Conservation (phyloP, 768 basidiomycete species). For the Podaxis sp. region DNA sequence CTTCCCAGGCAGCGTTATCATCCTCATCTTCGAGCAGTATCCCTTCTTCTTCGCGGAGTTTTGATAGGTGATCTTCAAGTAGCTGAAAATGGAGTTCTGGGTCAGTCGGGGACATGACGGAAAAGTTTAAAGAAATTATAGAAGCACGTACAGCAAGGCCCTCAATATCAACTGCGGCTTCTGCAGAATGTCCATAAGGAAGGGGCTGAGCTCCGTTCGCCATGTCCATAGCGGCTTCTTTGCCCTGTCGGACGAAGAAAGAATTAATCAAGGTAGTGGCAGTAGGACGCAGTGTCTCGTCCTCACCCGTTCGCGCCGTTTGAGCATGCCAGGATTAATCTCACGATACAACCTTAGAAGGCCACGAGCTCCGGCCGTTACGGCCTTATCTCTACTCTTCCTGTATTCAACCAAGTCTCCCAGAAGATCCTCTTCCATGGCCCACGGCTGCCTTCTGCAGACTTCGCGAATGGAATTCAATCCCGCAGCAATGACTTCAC, state of each 20-base stretch:
- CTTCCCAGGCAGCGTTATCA: slow-evolving; percentile 76
- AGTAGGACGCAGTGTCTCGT: background rate
- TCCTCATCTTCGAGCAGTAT: slow-evolving; percentile 45
- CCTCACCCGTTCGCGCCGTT: slow-evolving; percentile 78
- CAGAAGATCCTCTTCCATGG: slow-evolving; percentile 93
- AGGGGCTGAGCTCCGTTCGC: slow-evolving; percentile 62
- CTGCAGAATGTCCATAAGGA: slow-evolving; percentile 78
- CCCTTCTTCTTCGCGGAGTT: slow-evolving; percentile 66
- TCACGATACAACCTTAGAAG: slow-evolving; percentile 91
- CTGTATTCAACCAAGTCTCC: slow-evolving; percentile 92
- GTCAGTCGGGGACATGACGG: background rate
- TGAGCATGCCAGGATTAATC: slow-evolving; percentile 91
- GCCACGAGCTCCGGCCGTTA: slow-evolving; percentile 85
- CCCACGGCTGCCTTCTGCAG: slow-evolving; percentile 93
- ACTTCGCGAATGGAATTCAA: slow-evolving; percentile 94
- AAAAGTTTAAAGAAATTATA: background rate
- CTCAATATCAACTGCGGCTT: slow-evolving; percentile 83
- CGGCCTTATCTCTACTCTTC: slow-evolving; percentile 93
- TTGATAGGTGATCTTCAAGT: slow-evolving; percentile 82
- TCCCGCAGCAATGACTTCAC: slow-evolving; percentile 96
- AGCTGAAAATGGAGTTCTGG: slow-evolving; percentile 46
- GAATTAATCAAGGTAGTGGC: background rate
- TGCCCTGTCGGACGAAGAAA: slow-evolving; percentile 57
- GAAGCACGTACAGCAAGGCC: slow-evolving; percentile 72
- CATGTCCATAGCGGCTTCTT: slow-evolving; percentile 82